Conservation (phyloP, 768 basidiomycete genomes). For the Trametes sanguinea region DNA sequence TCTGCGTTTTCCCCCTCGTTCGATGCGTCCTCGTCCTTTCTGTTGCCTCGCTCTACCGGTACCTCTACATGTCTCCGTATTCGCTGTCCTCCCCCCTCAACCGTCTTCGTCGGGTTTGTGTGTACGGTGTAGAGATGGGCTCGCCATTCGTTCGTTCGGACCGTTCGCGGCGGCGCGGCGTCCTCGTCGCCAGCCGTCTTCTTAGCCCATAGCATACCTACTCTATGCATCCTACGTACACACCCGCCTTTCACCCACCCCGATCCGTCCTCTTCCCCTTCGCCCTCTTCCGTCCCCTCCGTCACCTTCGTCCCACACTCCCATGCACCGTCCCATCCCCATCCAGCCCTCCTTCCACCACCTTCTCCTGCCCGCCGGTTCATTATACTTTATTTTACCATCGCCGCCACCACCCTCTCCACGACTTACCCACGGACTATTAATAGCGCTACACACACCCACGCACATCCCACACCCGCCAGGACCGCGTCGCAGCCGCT, state of each 20-base stretch:
- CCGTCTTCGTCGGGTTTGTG: too few relatives aligned
- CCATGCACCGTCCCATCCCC: background rate
- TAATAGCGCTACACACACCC: slow-evolving; percentile 15
- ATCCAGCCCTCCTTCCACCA: background rate
- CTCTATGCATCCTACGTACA: too few relatives aligned
- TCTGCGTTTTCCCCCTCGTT: slow-evolving; percentile 6
- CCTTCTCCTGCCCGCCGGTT: background rate
- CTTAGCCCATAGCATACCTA: too few relatives aligned
- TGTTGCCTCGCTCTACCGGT: background rate
- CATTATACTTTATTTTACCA: slow-evolving; percentile 25
- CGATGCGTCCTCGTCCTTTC: slow-evolving; percentile 2
- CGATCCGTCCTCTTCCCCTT: too few relatives aligned
- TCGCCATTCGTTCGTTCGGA: background rate
- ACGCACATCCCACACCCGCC: background rate
- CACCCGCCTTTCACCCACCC: too few relatives aligned
- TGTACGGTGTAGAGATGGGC: too few relatives aligned
- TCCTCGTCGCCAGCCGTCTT: too few relatives aligned
- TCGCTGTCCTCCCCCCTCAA: too few relatives aligned
- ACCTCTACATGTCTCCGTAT: too few relatives aligned
- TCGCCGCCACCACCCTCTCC: background rate
- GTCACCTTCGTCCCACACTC: background rate
- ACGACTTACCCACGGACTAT: slow-evolving; percentile 11
- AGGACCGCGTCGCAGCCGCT: too few relatives aligned
- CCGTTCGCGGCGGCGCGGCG: background rate
- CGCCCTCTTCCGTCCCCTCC: too few relatives aligned